Evolutionary conservation across 306 rosid genomes (phyloP).

Genomic region (Casuarina glauca): DNA sequence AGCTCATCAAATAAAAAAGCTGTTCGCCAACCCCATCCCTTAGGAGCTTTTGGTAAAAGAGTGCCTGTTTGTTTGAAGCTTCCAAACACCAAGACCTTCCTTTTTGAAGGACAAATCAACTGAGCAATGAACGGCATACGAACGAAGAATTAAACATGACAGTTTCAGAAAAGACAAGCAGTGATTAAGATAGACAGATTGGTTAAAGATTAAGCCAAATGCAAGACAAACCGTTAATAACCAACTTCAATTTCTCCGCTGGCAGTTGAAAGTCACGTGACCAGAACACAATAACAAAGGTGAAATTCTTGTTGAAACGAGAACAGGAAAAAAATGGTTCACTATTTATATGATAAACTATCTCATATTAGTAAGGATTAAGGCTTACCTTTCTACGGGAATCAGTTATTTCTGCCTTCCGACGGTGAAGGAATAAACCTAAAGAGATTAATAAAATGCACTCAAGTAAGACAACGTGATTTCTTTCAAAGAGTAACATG

Average conservation of each 20-base stretch:
- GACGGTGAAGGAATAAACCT: conserved; percentile 96
- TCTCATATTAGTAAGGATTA: conserved; percentile 20
- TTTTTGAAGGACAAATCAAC: conserved; percentile 92
- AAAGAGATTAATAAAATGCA: conserved; percentile 29
- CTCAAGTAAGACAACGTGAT: conserved; percentile 4
- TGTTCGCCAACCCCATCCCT: conserved; percentile 99
- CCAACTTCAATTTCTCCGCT: not conserved
- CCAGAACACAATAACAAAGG: not conserved
- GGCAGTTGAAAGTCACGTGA: not conserved
- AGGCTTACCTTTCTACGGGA: conserved; percentile 61
- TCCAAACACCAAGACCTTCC: conserved; percentile 93
- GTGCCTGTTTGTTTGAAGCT: conserved; percentile 92
- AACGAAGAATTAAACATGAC: conserved; percentile 20
- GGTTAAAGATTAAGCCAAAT: not conserved
- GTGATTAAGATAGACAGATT: conserved; percentile 2
- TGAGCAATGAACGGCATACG: conserved; percentile 27
- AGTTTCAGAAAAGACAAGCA: not conserved
- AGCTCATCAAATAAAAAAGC: conserved; percentile 90
- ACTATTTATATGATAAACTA: conserved; percentile 10
- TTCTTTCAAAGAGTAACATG: conserved; percentile 1
- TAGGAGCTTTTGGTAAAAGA: conserved; percentile 93
- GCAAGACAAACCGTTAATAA: conserved; percentile 14
- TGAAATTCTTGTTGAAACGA: not conserved
- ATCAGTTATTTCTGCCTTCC: conserved; percentile 70
- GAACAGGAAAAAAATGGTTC: conserved; percentile 5